Percentiles rank a stretch among this genome's conserved stretches.
phyloP scores from a whole-genome alignment of 441 rosid species.

The Breynia disticha region DNA sequence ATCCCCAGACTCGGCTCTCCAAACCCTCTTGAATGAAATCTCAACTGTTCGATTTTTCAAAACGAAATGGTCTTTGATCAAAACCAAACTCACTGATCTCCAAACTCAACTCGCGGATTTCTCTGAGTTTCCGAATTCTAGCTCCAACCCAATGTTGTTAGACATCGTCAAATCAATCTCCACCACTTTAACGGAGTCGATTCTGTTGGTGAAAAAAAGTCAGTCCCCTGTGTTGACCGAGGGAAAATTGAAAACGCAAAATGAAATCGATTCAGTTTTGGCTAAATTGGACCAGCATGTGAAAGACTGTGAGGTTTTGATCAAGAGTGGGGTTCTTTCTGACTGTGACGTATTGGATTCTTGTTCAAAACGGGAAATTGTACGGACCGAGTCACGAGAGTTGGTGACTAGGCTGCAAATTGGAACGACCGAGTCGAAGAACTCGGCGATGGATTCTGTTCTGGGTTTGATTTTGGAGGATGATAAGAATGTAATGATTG shows the following conservation, averaged over 20 bases:
- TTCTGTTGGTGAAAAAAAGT: constrained; percentile 41
- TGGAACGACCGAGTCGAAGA: constrained; percentile 58
- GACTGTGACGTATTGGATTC: constrained; percentile 23
- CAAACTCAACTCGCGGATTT: constrained; percentile 55
- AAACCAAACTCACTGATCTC: constrained; percentile 51
- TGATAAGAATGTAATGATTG: constrained; percentile 85
- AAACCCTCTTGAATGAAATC: constrained; percentile 28
- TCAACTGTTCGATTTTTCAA: constrained; percentile 38
- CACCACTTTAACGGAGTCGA: constrained; percentile 39
- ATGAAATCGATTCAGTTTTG: constrained; percentile 63
- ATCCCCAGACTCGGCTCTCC: constrained; percentile 29
- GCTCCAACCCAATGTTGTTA: constrained; percentile 37
- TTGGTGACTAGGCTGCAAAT: constrained; percentile 71
- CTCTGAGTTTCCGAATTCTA: constrained; percentile 34
- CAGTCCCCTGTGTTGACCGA: constrained; percentile 32
- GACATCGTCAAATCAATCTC: constrained; percentile 50
- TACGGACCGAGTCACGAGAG: constrained; percentile 54
- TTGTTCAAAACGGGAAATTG: constrained; percentile 50
- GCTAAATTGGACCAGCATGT: constrained; percentile 60
- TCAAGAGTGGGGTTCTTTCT: constrained; percentile 46
- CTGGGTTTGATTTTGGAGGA: constrained; percentile 42
- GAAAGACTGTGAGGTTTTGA: constrained; percentile 57
- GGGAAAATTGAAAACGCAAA: constrained; percentile 88
- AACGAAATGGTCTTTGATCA: constrained; percentile 67
- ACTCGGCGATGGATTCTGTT: constrained; percentile 62